These are phyloP conservation scores for Candida ponderosae DNA, from an alignment of 805 yeast species.

Conservation along the genomic window DNA sequence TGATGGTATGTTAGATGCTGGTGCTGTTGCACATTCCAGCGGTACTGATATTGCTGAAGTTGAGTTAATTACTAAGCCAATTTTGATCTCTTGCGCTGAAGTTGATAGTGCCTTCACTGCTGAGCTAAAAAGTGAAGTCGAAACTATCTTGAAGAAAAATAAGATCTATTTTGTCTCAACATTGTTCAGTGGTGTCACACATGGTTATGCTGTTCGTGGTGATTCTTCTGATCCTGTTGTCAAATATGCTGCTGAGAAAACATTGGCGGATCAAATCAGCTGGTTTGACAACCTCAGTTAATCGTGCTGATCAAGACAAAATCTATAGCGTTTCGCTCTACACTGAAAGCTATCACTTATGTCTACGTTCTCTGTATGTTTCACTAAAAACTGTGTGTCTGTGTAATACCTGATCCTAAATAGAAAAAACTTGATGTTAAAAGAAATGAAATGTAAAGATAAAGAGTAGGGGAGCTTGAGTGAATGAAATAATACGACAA, in stretches of 20 bases:
- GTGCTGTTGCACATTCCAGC: constrained; percentile 77
- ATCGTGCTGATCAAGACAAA: too few species aligned
- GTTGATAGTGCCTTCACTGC: constrained; percentile 48
- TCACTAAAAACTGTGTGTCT: too few species aligned
- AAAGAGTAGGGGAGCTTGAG: too few species aligned
- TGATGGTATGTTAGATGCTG: constrained; percentile 35
- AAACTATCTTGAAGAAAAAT: constrained; percentile 42
- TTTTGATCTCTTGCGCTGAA: constrained; percentile 66
- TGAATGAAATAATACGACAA: too few species aligned
- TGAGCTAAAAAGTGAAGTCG: constrained; percentile 54
- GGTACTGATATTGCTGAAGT: constrained; percentile 56
- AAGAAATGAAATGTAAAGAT: too few species aligned
- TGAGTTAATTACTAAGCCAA: constrained; percentile 46
- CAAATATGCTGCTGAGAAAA: constrained; percentile 56
- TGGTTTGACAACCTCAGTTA: neutral
- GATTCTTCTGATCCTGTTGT: constrained; percentile 46
- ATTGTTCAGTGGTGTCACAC: constrained; percentile 50
- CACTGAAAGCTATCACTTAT: too few species aligned
- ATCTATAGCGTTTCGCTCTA: too few species aligned
- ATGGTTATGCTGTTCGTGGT: constrained; percentile 76
- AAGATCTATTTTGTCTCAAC: constrained; percentile 48
- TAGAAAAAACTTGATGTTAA: too few species aligned
- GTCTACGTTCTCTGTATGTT: too few species aligned
- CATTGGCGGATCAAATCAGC: constrained; percentile 27
- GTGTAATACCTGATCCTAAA: too few species aligned